These are phyloP conservation scores for Hemileccinum rubropunctum DNA, from an alignment of 768 basidiomycete species.

Conservation along the genomic window DNA sequence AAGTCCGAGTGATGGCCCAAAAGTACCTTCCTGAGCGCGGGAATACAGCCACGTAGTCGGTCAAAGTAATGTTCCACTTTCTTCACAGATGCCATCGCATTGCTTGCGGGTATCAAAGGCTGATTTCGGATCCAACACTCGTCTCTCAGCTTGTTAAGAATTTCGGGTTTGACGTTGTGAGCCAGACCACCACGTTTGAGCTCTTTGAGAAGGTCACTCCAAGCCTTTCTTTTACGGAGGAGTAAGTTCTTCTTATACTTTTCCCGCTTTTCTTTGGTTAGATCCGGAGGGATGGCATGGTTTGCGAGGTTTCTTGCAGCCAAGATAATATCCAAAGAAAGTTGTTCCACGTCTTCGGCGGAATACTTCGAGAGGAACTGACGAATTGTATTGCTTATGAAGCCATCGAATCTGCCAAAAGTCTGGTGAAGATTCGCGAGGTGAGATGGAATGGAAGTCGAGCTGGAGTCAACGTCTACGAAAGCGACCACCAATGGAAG, in stretches of 20 bases:
- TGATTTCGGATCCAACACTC: slow-evolving; percentile 67
- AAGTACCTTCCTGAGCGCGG: slow-evolving; percentile 59
- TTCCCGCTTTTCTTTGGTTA: slow-evolving; percentile 47
- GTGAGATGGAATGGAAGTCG: slow-evolving; percentile 30
- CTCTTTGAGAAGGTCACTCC: slow-evolving; percentile 88
- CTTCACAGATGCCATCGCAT: slow-evolving; percentile 25
- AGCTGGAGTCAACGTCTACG: slow-evolving; percentile 1
- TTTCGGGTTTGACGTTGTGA: slow-evolving; percentile 65
- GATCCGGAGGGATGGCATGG: slow-evolving; percentile 39
- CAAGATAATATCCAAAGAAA: slow-evolving; percentile 62
- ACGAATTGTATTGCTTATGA: slow-evolving; percentile 43
- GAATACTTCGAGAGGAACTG: slow-evolving; percentile 40
- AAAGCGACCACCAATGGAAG: not conserved
- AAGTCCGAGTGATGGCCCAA: slow-evolving; percentile 77
- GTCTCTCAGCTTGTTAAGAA: slow-evolving; percentile 54
- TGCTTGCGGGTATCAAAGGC: slow-evolving; percentile 34
- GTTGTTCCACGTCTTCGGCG: slow-evolving; percentile 47
- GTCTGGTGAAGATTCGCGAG: slow-evolving; percentile 50
- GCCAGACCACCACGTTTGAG: slow-evolving; percentile 78
- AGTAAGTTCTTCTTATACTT: slow-evolving; percentile 72
- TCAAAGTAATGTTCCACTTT: slow-evolving; percentile 63
- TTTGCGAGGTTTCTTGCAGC: slow-evolving; percentile 57
- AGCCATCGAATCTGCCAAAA: slow-evolving; percentile 44
- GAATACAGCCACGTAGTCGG: slow-evolving; percentile 62
- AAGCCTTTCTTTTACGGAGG: slow-evolving; percentile 84